phyloP scores from a whole-genome alignment of 2,329 filamentous ascomycete species.

The Phymatotrichopsis omnivora region DNA sequence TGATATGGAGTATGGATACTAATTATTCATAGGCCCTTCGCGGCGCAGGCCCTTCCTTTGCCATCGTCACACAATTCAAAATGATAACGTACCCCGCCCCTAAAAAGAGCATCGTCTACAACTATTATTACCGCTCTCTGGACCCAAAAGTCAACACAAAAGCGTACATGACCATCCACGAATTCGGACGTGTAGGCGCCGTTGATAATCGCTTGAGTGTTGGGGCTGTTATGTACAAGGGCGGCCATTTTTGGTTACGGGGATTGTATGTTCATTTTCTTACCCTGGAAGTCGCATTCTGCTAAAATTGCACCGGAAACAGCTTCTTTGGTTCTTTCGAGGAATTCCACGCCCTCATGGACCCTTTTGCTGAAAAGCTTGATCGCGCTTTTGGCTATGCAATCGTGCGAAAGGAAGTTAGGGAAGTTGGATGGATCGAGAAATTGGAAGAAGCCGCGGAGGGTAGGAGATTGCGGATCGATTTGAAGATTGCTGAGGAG shows the following conservation, averaged over 20 bases:
- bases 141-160: constrained; percentile 37
- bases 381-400: constrained; percentile 3
- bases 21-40: constrained; percentile 30
- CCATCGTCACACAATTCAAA: constrained; percentile 37
- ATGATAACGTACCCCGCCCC: constrained; percentile 38
- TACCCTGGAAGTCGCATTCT: not conserved
- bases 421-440: constrained; percentile 10
- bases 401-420: not conserved
- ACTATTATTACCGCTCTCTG: constrained; percentile 34
- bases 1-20: no score
- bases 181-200: constrained; percentile 20
- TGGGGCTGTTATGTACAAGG: constrained; percentile 22
- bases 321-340: constrained; percentile 5
- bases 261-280: constrained; percentile 12
- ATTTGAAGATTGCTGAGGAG: not conserved
- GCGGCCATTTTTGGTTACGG: constrained; percentile 6
- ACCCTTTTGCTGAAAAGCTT: constrained; percentile 3
- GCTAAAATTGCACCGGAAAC: not conserved
- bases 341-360: constrained; percentile 1
- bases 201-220: constrained; percentile 29
- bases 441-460: constrained; percentile 5
- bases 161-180: constrained; percentile 32
- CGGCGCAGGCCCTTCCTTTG: constrained; percentile 39
- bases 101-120: constrained; percentile 32
- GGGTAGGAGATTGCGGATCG: not conserved